Percentiles rank a stretch among this genome's conserved stretches.
These are phyloP conservation scores for Fusarium sp. DNA, from an alignment of 2,329 filamentous ascomycete genomes.

Conservation along the genomic window DNA sequence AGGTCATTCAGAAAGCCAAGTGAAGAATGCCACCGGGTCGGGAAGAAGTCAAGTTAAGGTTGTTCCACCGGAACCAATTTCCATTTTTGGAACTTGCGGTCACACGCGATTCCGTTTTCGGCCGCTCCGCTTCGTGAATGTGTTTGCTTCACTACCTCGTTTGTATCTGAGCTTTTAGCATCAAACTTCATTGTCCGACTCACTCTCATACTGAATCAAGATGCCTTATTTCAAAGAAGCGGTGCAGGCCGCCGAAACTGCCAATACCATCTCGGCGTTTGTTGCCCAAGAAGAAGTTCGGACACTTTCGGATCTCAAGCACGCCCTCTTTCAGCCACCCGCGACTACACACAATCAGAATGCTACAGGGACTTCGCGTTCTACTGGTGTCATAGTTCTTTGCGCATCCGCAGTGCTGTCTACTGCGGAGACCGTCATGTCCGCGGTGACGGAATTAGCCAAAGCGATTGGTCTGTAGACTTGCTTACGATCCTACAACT, in stretches of 20 bases:
- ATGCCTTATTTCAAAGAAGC: not conserved
- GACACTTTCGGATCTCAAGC: constrained; percentile 10
- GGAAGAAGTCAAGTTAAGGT: not conserved
- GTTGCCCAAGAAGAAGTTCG: constrained; percentile 29
- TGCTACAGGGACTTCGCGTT: not conserved
- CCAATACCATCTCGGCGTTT: constrained; percentile 30
- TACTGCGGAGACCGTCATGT: constrained; percentile 29
- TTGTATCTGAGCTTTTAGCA: not conserved
- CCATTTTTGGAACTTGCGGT: not conserved
- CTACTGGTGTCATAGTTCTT: constrained; percentile 22
- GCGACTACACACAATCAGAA: not conserved
- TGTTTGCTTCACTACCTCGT: not conserved
- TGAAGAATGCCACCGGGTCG: not conserved
- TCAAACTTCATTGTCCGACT: not conserved
- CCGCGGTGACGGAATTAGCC: not conserved
- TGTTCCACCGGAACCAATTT: constrained; percentile 3
- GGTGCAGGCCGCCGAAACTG: constrained; percentile 6
- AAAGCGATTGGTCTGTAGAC: not conserved
- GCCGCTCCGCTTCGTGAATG: constrained; percentile 13
- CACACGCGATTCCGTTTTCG: constrained; percentile 17
- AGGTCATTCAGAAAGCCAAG: not conserved
- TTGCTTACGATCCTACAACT: no score
- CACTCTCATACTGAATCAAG: not conserved
- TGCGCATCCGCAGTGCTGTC: constrained; percentile 35
- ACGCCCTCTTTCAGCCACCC: not conserved